Evolutionary conservation across 2,329 filamentous ascomycete species (phyloP), one percentile per base, ranked within the genome.

Genomic region (Aspergillus brunneoviolaceus): DNA sequence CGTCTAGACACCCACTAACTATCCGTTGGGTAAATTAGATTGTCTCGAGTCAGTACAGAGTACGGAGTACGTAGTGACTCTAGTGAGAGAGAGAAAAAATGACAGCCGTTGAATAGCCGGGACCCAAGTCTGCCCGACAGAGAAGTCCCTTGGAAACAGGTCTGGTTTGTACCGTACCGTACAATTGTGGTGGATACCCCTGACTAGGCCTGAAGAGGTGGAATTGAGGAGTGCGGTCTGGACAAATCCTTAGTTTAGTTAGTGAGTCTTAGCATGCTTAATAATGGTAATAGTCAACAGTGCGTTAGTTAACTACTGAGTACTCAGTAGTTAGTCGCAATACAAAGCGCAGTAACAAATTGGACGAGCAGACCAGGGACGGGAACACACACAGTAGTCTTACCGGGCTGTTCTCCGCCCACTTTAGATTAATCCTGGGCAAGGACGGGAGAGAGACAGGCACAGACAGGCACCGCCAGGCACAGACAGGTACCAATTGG

Each of bases 111-210:
- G 42, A 31, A 55, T 35, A 33, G 53, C 48, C 53, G 42, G 48
- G 33, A 45, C 53, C 48, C 47, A 45, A 19, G 39, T 45, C 39
- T 19, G 39, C 39, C 39, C 39, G 16, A 45, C 39, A 16, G 39
- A 45, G 39, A 19, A 45, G 39, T 45, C 39, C 39, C 39, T 45
- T 45, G 39, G 39, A 19, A 45, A 45, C 39, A 45, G 39, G 39
- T 19, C 14, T 45, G 39, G 39, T 42, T 9, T 45, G 39, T 45
- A 45, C 16, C 16, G 25, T 58, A 48, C 42, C 51, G 45, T 59
- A 35, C 27, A 21, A 58, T 27, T n/a, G 42, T 42, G 35, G 49
- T 60, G 42, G 54, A 51, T 65, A 56, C 63, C 63, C 63, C 63
- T 65, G 59, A 63, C 63, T 65, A 65, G 50, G 21, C 57, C 51